Evolutionary conservation across 495 filamentous ascomycete species (phyloP).

Genomic region (Neurospora sp.): DNA sequence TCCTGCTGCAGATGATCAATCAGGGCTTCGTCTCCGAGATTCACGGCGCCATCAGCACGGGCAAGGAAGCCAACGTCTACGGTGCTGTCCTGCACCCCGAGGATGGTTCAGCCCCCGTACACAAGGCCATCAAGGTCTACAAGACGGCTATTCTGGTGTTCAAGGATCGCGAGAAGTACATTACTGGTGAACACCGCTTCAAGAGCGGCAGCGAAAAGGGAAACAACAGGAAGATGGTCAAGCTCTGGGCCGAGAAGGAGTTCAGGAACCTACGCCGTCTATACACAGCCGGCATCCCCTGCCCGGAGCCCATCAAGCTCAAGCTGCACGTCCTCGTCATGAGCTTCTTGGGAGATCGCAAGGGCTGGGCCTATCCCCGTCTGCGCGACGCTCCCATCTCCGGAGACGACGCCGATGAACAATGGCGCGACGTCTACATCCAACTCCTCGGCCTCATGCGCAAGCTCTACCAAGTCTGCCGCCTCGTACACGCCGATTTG

Average conservation of each 20-base stretch:
- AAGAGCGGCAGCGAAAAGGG: slow-evolving; percentile 77
- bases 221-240: slow-evolving; percentile 90
- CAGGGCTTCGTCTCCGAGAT: slow-evolving; percentile 70
- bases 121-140: slow-evolving; percentile 91
- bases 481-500: slow-evolving; percentile 87
- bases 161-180: slow-evolving; percentile 93
- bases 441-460: slow-evolving; percentile 84
- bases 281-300: slow-evolving; percentile 72
- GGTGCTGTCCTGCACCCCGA: slow-evolving; percentile 41
- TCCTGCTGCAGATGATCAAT: slow-evolving; percentile 91
- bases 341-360: slow-evolving; percentile 80
- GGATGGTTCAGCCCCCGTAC: slow-evolving; percentile 21
- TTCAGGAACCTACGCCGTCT: slow-evolving; percentile 87
- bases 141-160: slow-evolving; percentile 94
- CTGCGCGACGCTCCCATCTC: slow-evolving; percentile 45
- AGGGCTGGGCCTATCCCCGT: slow-evolving; percentile 76
- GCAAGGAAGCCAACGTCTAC: slow-evolving; percentile 98
- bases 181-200: slow-evolving; percentile 77
- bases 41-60: slow-evolving; percentile 86
- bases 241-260: slow-evolving; percentile 97
- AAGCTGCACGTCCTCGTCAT: slow-evolving; percentile 88
- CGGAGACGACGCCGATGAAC: slow-evolving; percentile 51
- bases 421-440: slow-evolving; percentile 70
- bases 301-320: slow-evolving; percentile 79
- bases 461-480: slow-evolving; percentile 80